A percentile compares a stretch with the other conserved stretches of the same genome.
Evolutionary conservation across 257 asterid genomes (phyloP).

Genomic region (Plantago major): DNA sequence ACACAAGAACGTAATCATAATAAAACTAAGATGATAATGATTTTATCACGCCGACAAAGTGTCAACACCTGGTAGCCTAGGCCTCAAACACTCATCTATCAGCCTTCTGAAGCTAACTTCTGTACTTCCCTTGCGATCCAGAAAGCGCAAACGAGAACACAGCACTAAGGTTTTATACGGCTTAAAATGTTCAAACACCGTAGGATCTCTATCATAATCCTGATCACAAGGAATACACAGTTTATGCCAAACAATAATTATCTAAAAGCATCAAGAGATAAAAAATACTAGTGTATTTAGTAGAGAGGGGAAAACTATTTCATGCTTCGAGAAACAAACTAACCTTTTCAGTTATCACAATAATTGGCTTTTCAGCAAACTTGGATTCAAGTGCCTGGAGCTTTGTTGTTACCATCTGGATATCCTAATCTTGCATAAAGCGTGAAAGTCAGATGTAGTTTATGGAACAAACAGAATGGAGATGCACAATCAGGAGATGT

Average conservation of each 20-base stretch:
- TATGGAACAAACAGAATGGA: neutral
- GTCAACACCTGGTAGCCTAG: neutral
- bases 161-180: slow-evolving; percentile 62
- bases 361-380: slow-evolving; percentile 48
- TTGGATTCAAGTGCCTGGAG: slow-evolving; percentile 55
- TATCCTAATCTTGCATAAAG: slow-evolving; percentile 46
- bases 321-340: slow-evolving; percentile 13
- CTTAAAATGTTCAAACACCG: slow-evolving; percentile 35
- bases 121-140: slow-evolving; percentile 39
- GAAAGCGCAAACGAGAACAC: slow-evolving; percentile 56
- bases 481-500: no score
- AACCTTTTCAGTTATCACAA: slow-evolving; percentile 88
- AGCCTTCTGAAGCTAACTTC: slow-evolving; percentile 49
- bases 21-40: neutral
- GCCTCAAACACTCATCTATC: slow-evolving; percentile 35
- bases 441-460: slow-evolving; percentile 11
- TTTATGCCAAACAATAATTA: neutral
- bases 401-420: slow-evolving; percentile 44
- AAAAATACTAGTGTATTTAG: neutral
- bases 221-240: slow-evolving; percentile 19
- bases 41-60: neutral
- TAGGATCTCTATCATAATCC: slow-evolving; percentile 90
- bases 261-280: neutral
- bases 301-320: neutral
- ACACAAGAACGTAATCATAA: neutral